A percentile compares a stretch with the other conserved stretches of the same genome.
Conservation (phyloP, 495 filamentous ascomycete species). For the Podospora comata region DNA sequence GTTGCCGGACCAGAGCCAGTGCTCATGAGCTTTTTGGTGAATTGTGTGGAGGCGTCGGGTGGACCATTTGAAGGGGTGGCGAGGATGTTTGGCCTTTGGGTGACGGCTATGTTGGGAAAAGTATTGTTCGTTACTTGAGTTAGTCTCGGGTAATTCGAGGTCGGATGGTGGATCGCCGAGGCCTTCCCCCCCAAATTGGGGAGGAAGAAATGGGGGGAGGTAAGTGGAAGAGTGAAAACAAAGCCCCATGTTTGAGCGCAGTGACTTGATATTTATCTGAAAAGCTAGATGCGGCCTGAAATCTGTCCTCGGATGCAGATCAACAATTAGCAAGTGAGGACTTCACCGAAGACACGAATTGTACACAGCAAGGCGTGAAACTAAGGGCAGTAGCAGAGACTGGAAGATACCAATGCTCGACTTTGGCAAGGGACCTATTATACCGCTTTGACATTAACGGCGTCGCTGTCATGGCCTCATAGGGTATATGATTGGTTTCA, state of each 20-base stretch:
- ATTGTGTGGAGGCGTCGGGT: neutral
- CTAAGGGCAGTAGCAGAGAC: neutral
- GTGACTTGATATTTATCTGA: neutral
- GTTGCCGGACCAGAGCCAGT: neutral
- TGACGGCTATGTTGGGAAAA: neutral
- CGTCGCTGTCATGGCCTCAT: conserved; percentile 1
- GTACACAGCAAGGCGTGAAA: neutral
- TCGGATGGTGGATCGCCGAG: neutral
- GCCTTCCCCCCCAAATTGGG: neutral
- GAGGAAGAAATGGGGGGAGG: neutral
- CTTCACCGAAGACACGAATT: neutral
- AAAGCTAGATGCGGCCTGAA: neutral
- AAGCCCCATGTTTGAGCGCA: neutral
- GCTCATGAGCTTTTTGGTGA: neutral
- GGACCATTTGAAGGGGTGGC: conserved; percentile 17
- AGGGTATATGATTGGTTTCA: neutral
- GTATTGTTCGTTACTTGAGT: neutral
- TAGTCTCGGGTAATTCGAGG: neutral
- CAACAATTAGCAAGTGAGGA: neutral
- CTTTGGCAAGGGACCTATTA: neutral
- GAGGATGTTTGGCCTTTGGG: conserved; percentile 6
- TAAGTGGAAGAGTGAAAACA: neutral
- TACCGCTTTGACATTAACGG: neutral
- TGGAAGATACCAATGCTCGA: neutral
- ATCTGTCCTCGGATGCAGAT: neutral